Conservation (phyloP, 2,329 filamentous ascomycete genomes). For the Cladorrhinum sp. region DNA sequence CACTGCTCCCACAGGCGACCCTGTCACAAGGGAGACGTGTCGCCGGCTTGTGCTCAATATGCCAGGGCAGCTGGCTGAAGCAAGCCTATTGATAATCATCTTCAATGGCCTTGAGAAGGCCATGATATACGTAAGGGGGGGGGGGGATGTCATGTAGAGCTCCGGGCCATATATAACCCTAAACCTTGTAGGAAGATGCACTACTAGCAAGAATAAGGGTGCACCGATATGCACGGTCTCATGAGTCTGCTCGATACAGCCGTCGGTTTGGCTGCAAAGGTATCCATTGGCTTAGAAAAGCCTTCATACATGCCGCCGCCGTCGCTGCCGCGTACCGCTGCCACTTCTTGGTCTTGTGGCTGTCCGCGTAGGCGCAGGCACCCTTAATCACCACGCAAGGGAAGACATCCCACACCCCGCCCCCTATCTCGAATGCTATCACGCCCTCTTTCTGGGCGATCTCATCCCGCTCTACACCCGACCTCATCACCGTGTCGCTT, state of each 20-base stretch:
- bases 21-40: no score
- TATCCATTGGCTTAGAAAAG: constrained; percentile 26
- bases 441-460: constrained; percentile 25
- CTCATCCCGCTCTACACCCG: constrained; percentile 32
- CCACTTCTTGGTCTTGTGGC: constrained; percentile 37
- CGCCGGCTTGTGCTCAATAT: no score
- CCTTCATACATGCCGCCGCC: constrained; percentile 33
- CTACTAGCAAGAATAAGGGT: no score
- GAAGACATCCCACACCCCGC: constrained; percentile 34
- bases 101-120: background rate
- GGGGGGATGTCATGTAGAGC: no score
- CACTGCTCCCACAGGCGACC: no score
- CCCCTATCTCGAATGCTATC: constrained; percentile 38
- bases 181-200: no score
- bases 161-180: no score
- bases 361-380: constrained; percentile 40
- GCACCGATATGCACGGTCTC: background rate
- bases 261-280: background rate
- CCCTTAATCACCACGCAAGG: constrained; percentile 37
- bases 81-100: background rate
- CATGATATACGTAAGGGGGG: background rate
- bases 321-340: constrained; percentile 36
- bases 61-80: no score
- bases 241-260: no score
- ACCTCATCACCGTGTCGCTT: constrained; percentile 38